Conservation (phyloP, 2,329 filamentous ascomycete species). For the Leptosphaerulina australis region DNA sequence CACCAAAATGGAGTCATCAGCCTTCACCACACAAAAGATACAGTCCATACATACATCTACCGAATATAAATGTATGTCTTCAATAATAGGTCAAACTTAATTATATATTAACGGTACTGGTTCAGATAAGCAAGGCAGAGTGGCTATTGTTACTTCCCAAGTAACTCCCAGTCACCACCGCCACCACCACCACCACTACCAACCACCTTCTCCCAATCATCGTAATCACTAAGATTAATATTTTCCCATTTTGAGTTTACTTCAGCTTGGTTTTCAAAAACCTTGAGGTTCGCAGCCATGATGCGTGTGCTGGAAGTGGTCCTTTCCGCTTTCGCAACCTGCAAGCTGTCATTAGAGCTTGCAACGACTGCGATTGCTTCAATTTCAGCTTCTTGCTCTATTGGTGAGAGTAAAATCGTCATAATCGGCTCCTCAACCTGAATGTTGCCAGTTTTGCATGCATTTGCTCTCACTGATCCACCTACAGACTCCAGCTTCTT, state of each 20-base stretch:
- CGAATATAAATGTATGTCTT: too few species aligned
- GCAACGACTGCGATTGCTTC: neutral
- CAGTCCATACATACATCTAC: too few species aligned
- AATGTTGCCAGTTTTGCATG: neutral
- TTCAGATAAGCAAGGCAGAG: too few species aligned
- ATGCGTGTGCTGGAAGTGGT: neutral
- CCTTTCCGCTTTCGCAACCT: neutral
- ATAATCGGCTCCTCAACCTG: neutral
- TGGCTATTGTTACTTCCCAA: too few species aligned
- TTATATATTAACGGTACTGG: too few species aligned
- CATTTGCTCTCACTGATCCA: neutral
- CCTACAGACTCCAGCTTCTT: neutral
- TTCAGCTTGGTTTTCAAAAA: neutral
- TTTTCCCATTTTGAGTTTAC: conserved; percentile 1
- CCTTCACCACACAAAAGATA: too few species aligned
- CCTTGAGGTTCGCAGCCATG: neutral
- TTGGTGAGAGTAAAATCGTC: neutral
- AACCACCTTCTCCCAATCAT: conserved; percentile 11
- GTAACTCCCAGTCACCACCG: conserved; percentile 7
- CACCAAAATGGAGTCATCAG: too few species aligned
- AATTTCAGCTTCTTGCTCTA: neutral
- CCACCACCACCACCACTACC: neutral
- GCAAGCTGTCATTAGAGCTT: neutral
- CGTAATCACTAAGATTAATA: conserved; percentile 8
- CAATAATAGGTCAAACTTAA: too few species aligned